phyloP scores from a whole-genome alignment of 441 rosid species.

The Eugenia klotzschiana region DNA sequence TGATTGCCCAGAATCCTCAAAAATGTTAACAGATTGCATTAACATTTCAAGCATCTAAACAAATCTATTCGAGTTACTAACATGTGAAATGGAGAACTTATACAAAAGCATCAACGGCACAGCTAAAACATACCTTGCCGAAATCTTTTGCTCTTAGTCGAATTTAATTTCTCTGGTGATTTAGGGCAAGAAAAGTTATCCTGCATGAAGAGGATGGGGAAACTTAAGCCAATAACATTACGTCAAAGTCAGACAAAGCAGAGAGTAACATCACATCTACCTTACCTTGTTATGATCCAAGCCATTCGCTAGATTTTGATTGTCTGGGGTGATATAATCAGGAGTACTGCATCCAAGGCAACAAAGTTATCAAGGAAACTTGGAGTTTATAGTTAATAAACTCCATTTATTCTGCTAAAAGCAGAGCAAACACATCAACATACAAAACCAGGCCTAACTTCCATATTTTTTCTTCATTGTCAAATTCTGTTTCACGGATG shows the following conservation, averaged over 20 bases:
- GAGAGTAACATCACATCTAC: not conserved
- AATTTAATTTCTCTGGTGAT: not conserved
- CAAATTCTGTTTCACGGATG: not conserved
- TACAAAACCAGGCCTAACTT: not conserved
- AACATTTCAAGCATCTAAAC: not conserved
- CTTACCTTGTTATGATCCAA: slow-evolving; percentile 53
- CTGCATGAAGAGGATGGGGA: slow-evolving; percentile 13
- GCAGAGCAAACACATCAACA: not conserved
- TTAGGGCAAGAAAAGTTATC: slow-evolving; percentile 60
- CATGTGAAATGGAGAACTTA: not conserved
- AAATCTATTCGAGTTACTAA: not conserved
- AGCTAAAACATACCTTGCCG: not conserved
- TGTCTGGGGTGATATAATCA: slow-evolving; percentile 80
- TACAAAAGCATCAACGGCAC: not conserved
- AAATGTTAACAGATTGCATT: not conserved
- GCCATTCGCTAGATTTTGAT: slow-evolving; percentile 38
- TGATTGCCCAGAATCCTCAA: not conserved
- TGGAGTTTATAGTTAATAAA: not conserved
- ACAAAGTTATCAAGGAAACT: not conserved
- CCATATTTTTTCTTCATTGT: not conserved
- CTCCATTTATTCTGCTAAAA: not conserved
- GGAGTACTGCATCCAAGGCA: slow-evolving; percentile 55
- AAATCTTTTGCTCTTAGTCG: not conserved
- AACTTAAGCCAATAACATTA: not conserved
- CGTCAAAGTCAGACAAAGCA: not conserved